Evolutionary conservation across 495 filamentous ascomycete species (phyloP).

Genomic region (Parathielavia appendiculata): DNA sequence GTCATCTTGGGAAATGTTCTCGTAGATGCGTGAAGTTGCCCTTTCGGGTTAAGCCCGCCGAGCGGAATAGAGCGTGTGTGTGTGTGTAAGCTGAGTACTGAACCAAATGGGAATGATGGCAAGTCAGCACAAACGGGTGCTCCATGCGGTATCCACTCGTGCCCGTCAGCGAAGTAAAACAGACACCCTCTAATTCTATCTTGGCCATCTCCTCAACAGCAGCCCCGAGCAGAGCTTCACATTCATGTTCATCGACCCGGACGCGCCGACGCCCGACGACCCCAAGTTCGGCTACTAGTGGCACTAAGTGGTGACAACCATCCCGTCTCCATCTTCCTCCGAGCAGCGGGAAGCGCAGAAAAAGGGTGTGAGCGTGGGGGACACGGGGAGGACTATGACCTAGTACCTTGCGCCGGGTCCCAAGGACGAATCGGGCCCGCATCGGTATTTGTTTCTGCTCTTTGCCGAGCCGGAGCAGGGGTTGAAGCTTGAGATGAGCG

Average conservation of each 20-base stretch:
- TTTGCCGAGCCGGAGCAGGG: conserved; percentile 1
- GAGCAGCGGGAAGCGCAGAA: background rate
- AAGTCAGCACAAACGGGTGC: too few species aligned
- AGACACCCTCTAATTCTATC: background rate
- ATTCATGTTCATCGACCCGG: conserved; percentile 5
- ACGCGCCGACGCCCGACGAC: conserved; percentile 11
- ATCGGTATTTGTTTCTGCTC: conserved; percentile 5
- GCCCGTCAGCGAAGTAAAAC: conserved; percentile 1
- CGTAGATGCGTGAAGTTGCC: too few species aligned
- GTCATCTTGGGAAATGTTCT: too few species aligned
- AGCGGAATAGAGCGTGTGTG: too few species aligned
- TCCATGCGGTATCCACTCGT: too few species aligned
- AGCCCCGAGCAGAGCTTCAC: background rate
- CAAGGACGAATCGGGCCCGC: conserved; percentile 10
- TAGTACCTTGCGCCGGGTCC: conserved; percentile 5
- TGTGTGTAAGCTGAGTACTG: too few species aligned
- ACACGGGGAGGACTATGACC: background rate
- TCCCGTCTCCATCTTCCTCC: background rate
- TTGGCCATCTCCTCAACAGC: background rate
- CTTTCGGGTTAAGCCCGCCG: too few species aligned
- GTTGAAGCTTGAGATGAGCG: background rate
- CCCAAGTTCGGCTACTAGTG: conserved; percentile 10
- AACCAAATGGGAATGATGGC: too few species aligned
- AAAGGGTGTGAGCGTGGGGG: background rate
- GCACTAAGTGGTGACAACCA: conserved; percentile 4